Base-by-base conservation (phyloP, 257 asterid genomes). In the Capsicum baccatum region DNA sequence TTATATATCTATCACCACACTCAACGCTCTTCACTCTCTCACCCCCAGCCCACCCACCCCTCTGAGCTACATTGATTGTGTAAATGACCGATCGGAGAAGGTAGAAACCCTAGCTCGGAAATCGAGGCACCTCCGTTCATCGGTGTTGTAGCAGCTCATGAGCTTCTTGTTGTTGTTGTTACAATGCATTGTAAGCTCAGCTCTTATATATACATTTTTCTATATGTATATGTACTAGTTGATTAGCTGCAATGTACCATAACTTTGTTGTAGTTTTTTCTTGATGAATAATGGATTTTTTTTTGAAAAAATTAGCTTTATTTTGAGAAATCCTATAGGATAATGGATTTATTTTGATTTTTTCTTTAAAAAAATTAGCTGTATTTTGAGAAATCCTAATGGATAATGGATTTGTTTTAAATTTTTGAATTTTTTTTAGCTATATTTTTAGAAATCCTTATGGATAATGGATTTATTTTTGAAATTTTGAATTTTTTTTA, bases 161-260 rank as follows among this genome's bases (percentile, higher is more conserved):
- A 86, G n/a, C 83, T 44, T 44, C 1, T 5, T 79, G 21, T 47
- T 48, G 26, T 44, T 44, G 6, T 5, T 79, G 21, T 47, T 21
- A 48, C 70, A 67, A 86, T 83, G 85, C 90, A 76, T 79, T 48
- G 89, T 84, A 88, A 90, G 93, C 93, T 89, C 85, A 84, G 84
- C 81, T 88, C 52, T 12, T 48, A 7, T 39, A 8, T 81, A 16
- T 50, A 42, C 68, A 55, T 66, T 0, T 48, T 37, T 81, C 47
- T 4, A 69, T 47, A 54, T 63, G 79, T 50, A 15, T 63, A 47
- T 63, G 50, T 33, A 54, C 39, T 21, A 13, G 42, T 54, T 4
- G 48, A 54, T 78, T 78, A 54, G 64, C 64, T 78, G 64, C 66
- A 78, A 78, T 54, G 66, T 54, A 33, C 16, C 66, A 78, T 4